These are phyloP conservation scores for Oleoguttula mirabilis DNA, from an alignment of 495 filamentous ascomycete species.

Conservation along the genomic window DNA sequence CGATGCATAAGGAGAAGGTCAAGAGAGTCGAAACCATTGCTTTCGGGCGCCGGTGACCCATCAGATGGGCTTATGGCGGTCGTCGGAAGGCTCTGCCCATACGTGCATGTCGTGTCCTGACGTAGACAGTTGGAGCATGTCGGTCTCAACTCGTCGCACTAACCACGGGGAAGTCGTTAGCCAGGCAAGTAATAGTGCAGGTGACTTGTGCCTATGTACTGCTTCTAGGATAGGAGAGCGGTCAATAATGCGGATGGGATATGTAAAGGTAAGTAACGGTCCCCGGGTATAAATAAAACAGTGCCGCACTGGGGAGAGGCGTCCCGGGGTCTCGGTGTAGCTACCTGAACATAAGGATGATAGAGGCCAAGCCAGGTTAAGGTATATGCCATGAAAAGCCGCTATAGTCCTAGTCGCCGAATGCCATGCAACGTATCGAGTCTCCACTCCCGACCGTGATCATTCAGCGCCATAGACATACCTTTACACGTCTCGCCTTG, in stretches of 20 bases:
- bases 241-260: no score
- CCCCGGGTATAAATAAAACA: background rate
- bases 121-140: constrained; percentile 4
- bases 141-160: constrained; percentile 9
- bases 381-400: background rate
- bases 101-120: constrained; percentile 2
- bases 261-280: no score
- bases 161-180: background rate
- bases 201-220: no score
- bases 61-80: background rate
- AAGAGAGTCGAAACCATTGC: constrained; percentile 3
- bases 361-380: background rate
- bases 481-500: constrained; percentile 7
- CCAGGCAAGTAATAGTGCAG: background rate
- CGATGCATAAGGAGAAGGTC: constrained; percentile 13
- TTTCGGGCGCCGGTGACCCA: background rate
- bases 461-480: no score
- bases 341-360: background rate
- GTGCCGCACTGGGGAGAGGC: background rate
- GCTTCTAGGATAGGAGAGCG: no score
- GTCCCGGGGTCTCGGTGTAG: background rate
- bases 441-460: no score
- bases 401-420: background rate
- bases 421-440: background rate
- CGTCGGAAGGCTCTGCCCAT: background rate